Evolutionary conservation across 129 eudicot species (phyloP), one percentile per base, ranked within the genome.

Genomic region (Rutidosis leptorrhynchoides): DNA sequence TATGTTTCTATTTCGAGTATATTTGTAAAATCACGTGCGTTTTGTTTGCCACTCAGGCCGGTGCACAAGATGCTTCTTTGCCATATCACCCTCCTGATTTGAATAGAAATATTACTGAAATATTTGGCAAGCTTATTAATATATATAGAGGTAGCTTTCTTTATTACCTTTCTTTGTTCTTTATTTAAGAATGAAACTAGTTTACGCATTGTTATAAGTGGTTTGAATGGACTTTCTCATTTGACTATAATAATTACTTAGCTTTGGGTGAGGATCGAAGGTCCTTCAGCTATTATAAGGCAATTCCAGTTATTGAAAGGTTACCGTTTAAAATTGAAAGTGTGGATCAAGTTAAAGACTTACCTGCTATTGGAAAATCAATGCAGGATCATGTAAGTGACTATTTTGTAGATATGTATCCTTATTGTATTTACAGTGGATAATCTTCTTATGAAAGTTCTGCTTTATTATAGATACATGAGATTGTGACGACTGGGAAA

Each of bases 181-280:
- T 32, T n/a, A n/a, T 46, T 64, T 59, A 24, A 45, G 48, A 25
- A 56, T 61, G 46, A 35, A n/a, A 40, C 24, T 28, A 14, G 62
- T 68, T 27, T 53, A 55, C 68, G 17, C 5, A 11, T 52, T 83
- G n/a, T 21, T 35, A 40, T 30, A 73, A 65, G 33, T 42, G 62
- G 58, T 21, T 71, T 63, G 54, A 64, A 27, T n/a, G 42, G 58
- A 52, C 24, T 49, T 32, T 64, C 17, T 48, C 33, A 58, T 74
- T 61, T 33, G 62, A 76, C 25, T 49, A 25, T 16, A 25, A 37
- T 70, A 25, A 37, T 70, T 71, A 30, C 40, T 20, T 70, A 92
- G 98, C 98, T 43, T 74, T 92, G 80, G 98, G 96, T 61, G 98
- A 92, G 57, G 96, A 92, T 42, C 79, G 96, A 68, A 76, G 98